Percentiles rank a stretch among this genome's conserved stretches.
Conservation (phyloP, 345 rosid species). For the Bruguiera parviflora region DNA sequence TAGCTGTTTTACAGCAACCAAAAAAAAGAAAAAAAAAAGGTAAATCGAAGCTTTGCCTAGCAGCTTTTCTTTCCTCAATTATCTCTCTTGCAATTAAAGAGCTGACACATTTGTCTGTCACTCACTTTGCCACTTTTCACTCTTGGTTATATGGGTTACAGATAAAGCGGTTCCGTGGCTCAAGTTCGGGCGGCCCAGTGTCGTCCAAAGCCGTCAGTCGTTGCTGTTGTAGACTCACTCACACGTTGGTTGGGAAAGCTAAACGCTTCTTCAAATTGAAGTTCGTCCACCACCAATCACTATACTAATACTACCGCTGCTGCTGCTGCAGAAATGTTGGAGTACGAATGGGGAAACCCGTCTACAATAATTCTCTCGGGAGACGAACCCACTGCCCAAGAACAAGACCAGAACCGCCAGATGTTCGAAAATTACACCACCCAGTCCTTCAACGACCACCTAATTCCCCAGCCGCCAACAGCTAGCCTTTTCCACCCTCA, state of each 20-base stretch:
- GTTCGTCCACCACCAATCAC: too few species aligned
- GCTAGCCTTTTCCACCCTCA: conserved; percentile 3
- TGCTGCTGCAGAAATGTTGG: conserved; percentile 47
- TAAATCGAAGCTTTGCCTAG: conserved; percentile 6
- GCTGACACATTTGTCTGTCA: conserved; percentile 27
- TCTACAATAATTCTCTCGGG: conserved; percentile 44
- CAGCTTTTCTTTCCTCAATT: conserved; percentile 8
- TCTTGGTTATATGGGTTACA: conserved; percentile 7
- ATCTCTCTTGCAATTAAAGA: conserved; percentile 16
- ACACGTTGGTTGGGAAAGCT: too few species aligned
- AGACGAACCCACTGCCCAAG: conserved; percentile 33
- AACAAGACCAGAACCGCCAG: conserved; percentile 52
- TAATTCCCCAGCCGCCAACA: conserved; percentile 24
- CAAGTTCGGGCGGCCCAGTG: too few species aligned
- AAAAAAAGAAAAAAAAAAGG: not conserved
- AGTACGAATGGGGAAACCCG: conserved; percentile 84
- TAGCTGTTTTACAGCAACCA: not conserved
- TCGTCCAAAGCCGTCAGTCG: too few species aligned
- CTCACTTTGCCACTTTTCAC: not conserved
- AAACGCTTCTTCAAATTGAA: too few species aligned
- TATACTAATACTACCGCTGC: too few species aligned
- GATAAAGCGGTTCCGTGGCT: not conserved
- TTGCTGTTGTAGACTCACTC: too few species aligned
- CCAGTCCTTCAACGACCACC: conserved; percentile 30
- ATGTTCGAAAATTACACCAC: conserved; percentile 40